Percentiles rank a stretch among this genome's conserved stretches.
Evolutionary conservation across 1,139 yeast genomes (phyloP).

Genomic region (Pichia sorboxylosa): DNA sequence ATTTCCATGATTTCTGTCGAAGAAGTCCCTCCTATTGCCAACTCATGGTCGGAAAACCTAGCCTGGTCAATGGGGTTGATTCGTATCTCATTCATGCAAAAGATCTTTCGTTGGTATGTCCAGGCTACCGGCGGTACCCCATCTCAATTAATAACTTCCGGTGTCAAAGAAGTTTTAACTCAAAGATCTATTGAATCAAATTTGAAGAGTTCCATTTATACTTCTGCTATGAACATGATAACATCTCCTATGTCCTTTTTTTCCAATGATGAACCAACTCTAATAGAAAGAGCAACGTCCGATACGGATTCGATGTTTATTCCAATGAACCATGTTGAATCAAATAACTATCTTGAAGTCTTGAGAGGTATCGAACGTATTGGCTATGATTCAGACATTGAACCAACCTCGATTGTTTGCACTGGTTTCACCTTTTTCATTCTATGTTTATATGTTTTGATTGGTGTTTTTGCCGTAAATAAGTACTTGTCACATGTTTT

Average conservation of each 20-base stretch:
- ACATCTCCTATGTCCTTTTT: constrained; percentile 1
- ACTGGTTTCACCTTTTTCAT: constrained; percentile 71
- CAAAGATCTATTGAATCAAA: constrained; percentile 45
- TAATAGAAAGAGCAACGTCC: neutral
- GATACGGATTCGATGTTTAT: constrained; percentile 7
- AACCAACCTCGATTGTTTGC: constrained; percentile 59
- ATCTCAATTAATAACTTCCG: constrained; percentile 42
- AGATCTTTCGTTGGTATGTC: constrained; percentile 69
- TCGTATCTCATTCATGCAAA: constrained; percentile 56
- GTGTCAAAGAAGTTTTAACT: constrained; percentile 48
- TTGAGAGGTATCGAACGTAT: constrained; percentile 68
- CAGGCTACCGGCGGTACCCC: constrained; percentile 74
- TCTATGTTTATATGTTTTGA: constrained; percentile 52
- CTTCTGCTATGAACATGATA: constrained; percentile 1
- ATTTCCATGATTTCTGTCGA: constrained; percentile 65
- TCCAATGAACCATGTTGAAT: constrained; percentile 18
- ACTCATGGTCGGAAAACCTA: constrained; percentile 70
- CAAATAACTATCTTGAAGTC: constrained; percentile 34
- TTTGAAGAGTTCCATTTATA: constrained; percentile 11
- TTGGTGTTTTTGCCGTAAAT: constrained; percentile 35
- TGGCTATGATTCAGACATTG: constrained; percentile 56
- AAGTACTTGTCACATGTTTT: constrained; percentile 28
- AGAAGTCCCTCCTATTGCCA: constrained; percentile 66
- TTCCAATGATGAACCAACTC: neutral
- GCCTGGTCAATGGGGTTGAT: constrained; percentile 84